These are phyloP conservation scores for Penicillium odoratum DNA, from an alignment of 495 filamentous ascomycete species.

Conservation along the genomic window DNA sequence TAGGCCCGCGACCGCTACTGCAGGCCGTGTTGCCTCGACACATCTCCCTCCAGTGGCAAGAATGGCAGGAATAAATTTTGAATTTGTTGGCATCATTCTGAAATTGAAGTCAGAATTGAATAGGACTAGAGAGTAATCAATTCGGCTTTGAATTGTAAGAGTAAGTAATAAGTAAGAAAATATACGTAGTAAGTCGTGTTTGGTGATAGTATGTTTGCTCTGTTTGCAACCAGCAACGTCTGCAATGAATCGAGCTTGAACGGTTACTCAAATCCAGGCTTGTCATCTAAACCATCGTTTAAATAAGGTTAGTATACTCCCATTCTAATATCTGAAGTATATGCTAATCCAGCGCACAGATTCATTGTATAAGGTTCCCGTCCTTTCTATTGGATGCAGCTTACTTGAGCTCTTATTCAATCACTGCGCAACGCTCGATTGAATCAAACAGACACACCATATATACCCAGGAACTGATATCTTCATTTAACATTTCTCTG, in stretches of 20 bases:
- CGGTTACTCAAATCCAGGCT: background rate
- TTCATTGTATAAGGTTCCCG: background rate
- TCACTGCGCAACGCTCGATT: background rate
- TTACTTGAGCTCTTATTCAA: background rate
- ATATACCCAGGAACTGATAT: background rate
- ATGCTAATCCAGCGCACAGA: background rate
- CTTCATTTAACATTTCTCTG: too few relatives aligned
- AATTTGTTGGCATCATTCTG: background rate
- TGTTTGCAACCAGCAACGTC: constrained; percentile 5
- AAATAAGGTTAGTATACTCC: background rate
- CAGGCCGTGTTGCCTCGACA: background rate
- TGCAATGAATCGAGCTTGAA: constrained; percentile 1
- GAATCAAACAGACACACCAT: background rate
- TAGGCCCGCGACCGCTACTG: background rate
- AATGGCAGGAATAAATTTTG: background rate
- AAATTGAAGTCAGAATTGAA: background rate
- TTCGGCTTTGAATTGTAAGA: background rate
- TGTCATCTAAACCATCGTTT: background rate
- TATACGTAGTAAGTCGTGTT: too few relatives aligned
- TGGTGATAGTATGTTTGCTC: background rate
- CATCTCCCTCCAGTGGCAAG: background rate
- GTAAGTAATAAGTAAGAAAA: background rate
- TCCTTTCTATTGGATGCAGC: background rate
- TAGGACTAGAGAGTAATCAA: background rate
- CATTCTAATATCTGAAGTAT: background rate